A percentile compares a stretch with the other conserved stretches of the same genome.
These are phyloP conservation scores for Nakazawaea ambrosiae DNA, from an alignment of 805 yeast species.

Conservation along the genomic window DNA sequence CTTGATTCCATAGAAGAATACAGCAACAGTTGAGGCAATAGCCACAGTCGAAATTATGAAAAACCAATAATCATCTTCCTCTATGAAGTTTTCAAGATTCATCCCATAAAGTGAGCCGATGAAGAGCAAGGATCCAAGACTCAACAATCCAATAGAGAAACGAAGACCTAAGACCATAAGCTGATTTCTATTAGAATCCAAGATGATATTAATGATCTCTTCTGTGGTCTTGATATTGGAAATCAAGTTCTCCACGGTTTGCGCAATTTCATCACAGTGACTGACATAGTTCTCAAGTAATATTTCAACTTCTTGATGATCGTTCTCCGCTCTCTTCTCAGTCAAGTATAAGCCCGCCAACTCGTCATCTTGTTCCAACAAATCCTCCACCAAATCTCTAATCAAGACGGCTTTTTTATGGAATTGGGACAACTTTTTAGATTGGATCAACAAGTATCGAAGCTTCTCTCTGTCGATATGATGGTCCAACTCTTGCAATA, in stretches of 20 bases:
- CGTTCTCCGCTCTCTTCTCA: conserved; percentile 48
- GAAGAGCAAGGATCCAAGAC: conserved; percentile 75
- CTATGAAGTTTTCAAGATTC: conserved; percentile 91
- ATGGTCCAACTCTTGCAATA: conserved; percentile 71
- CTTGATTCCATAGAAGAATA: conserved; percentile 49
- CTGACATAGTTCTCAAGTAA: conserved; percentile 84
- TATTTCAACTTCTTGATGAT: conserved; percentile 86
- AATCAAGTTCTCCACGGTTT: conserved; percentile 68
- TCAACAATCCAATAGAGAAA: conserved; percentile 75
- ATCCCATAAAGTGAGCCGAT: conserved; percentile 89
- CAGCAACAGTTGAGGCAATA: conserved; percentile 27
- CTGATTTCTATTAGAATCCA: conserved; percentile 92
- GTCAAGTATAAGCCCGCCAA: conserved; percentile 75
- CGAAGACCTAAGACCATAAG: conserved; percentile 81
- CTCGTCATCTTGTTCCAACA: conserved; percentile 83
- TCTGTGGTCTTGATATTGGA: conserved; percentile 90
- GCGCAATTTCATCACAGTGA: conserved; percentile 91
- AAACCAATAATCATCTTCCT: conserved; percentile 72
- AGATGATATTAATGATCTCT: conserved; percentile 86
- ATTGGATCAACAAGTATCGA: conserved; percentile 71
- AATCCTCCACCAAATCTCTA: conserved; percentile 76
- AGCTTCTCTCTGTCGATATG: conserved; percentile 76
- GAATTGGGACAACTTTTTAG: conserved; percentile 78
- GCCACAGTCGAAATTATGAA: conserved; percentile 40
- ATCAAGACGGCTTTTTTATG: conserved; percentile 78